Conservation (phyloP, 441 rosid species). For the Sinapis alba region DNA sequence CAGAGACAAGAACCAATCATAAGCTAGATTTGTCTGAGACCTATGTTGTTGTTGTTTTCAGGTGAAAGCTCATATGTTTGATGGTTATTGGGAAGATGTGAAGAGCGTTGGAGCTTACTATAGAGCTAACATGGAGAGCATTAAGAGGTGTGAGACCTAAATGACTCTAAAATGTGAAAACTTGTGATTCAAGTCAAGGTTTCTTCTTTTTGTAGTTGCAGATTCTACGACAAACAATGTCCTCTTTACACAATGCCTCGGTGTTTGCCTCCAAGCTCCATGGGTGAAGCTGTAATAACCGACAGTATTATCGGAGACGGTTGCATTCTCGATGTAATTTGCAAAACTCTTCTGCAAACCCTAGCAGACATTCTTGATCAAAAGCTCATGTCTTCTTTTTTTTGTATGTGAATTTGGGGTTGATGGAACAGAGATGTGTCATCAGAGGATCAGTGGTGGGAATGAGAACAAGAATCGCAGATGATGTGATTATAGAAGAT, state of each 20-base stretch:
- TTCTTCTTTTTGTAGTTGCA: slow-evolving; percentile 34
- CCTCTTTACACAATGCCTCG: slow-evolving; percentile 74
- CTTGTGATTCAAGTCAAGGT: slow-evolving; percentile 24
- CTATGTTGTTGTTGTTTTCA: slow-evolving; percentile 35
- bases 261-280: slow-evolving; percentile 63
- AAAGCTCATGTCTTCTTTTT: neutral
- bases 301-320: slow-evolving; percentile 81
- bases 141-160: slow-evolving; percentile 42
- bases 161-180: neutral
- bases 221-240: slow-evolving; percentile 61
- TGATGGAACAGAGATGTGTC: slow-evolving; percentile 65
- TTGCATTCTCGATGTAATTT: slow-evolving; percentile 72
- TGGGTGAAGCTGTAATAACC: slow-evolving; percentile 56
- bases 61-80: slow-evolving; percentile 67
- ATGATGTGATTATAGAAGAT: slow-evolving; percentile 66
- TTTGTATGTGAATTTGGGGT: slow-evolving; percentile 23
- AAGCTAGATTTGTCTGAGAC: neutral
- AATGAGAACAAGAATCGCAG: slow-evolving; percentile 70
- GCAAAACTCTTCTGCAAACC: slow-evolving; percentile 9
- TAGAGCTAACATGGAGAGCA: slow-evolving; percentile 74
- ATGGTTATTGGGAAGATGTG: slow-evolving; percentile 87
- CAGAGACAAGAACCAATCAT: neutral
- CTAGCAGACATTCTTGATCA: slow-evolving; percentile 14
- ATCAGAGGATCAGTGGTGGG: slow-evolving; percentile 80
- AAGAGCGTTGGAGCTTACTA: slow-evolving; percentile 72